Conservation (phyloP, 495 filamentous ascomycete species). For the Penicillium fimorum region DNA sequence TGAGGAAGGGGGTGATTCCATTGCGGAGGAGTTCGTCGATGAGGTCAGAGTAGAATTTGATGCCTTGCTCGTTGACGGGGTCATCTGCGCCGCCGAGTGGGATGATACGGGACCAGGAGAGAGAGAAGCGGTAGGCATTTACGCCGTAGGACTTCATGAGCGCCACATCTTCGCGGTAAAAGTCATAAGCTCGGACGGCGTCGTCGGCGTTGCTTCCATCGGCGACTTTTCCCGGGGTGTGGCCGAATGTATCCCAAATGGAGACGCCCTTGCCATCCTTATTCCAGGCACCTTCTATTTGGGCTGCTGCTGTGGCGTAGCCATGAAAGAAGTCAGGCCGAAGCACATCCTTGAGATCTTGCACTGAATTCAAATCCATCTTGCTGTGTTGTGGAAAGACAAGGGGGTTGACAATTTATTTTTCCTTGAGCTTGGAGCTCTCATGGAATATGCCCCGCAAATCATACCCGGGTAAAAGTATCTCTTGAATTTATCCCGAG, state of each 20-base stretch:
- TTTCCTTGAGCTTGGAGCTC: neutral
- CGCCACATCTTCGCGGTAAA: slow-evolving; percentile 66
- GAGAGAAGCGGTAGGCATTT: slow-evolving; percentile 67
- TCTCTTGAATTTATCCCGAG: slow-evolving; percentile 12
- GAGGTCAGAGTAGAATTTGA: slow-evolving; percentile 45
- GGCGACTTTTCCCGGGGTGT: slow-evolving; percentile 65
- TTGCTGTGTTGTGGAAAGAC: neutral
- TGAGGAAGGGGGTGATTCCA: slow-evolving; percentile 49
- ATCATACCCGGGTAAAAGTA: slow-evolving; percentile 9
- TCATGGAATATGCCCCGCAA: neutral
- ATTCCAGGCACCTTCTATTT: slow-evolving; percentile 67
- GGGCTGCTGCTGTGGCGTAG: slow-evolving; percentile 42
- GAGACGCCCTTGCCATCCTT: slow-evolving; percentile 65
- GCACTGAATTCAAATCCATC: slow-evolving; percentile 33
- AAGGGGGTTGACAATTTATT: slow-evolving; percentile 1
- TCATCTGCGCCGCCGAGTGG: slow-evolving; percentile 42
- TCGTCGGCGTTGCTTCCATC: slow-evolving; percentile 64
- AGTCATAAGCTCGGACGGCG: slow-evolving; percentile 69
- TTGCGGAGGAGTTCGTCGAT: slow-evolving; percentile 44
- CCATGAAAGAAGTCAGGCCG: slow-evolving; percentile 38
- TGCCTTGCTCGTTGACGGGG: slow-evolving; percentile 41
- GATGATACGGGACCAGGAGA: slow-evolving; percentile 71
- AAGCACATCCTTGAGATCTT: slow-evolving; percentile 33
- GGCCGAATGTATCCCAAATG: slow-evolving; percentile 73
- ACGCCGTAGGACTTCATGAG: slow-evolving; percentile 66